A percentile compares a stretch with the other conserved stretches of the same genome.
Conservation (phyloP, 768 basidiomycete species). For the Pleurotus salmoneostramineus region DNA sequence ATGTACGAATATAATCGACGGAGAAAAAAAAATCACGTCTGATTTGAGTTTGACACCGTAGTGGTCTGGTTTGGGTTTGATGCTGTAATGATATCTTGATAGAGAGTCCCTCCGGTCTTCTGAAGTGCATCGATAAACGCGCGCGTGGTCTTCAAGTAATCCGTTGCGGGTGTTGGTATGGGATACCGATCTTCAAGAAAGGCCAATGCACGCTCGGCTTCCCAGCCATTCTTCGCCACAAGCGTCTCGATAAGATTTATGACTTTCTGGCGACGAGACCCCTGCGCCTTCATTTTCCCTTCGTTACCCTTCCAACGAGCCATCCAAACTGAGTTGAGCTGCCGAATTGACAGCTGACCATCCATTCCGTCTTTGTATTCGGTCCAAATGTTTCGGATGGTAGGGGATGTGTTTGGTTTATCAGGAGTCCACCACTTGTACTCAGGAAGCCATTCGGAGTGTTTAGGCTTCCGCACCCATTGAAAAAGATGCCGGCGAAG, state of each 20-base stretch:
- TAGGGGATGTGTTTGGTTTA: not conserved
- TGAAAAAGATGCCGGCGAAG: conserved; percentile 14
- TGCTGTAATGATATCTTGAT: not conserved
- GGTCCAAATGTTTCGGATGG: conserved; percentile 21
- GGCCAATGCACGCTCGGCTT: conserved; percentile 13
- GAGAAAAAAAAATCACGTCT: no score
- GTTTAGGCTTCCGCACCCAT: conserved; percentile 17
- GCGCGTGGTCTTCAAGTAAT: conserved; percentile 10
- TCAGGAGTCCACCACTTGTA: conserved; percentile 15
- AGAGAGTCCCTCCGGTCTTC: conserved; percentile 8
- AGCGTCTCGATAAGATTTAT: conserved; percentile 18
- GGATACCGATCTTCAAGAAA: conserved; percentile 19
- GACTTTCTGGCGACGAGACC: conserved; percentile 17
- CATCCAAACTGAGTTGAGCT: conserved; percentile 7
- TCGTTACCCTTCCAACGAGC: conserved; percentile 22
- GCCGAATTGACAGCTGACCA: conserved; percentile 16
- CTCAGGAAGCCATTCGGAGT: conserved; percentile 19
- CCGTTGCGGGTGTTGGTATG: conserved; percentile 9
- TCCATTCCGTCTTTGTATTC: conserved; percentile 22
- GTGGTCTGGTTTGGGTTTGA: no score
- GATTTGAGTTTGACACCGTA: no score
- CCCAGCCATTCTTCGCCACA: conserved; percentile 16
- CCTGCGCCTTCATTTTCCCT: conserved; percentile 16
- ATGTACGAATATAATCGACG: no score
- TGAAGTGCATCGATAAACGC: conserved; percentile 12